Conservation (phyloP, 108 stramenopile species). For the Schizochytrium sp. region DNA sequence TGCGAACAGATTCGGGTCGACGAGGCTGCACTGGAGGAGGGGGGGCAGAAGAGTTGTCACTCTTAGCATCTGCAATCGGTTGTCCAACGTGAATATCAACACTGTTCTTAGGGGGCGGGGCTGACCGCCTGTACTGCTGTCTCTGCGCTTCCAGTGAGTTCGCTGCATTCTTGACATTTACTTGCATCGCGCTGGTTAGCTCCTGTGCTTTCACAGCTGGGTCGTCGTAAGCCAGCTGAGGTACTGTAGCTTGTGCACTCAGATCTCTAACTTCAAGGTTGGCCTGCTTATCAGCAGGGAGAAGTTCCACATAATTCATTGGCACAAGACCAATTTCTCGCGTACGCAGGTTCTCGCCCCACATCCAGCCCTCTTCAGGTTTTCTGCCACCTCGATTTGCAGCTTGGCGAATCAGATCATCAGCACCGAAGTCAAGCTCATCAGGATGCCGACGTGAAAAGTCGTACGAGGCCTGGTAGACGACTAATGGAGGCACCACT, state of each 20-base stretch:
- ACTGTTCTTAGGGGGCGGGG: neutral
- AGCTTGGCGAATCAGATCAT: neutral
- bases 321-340: conserved; percentile 44
- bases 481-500: neutral
- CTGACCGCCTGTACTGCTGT: neutral
- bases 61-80: neutral
- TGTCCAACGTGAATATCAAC: neutral
- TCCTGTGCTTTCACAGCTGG: neutral
- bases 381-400: conserved; percentile 20
- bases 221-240: neutral
- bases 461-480: neutral
- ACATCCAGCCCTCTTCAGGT: conserved; percentile 24
- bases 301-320: neutral
- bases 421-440: neutral
- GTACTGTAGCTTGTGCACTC: neutral
- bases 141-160: neutral
- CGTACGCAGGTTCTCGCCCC: conserved; percentile 27
- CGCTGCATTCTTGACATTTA: neutral
- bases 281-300: neutral
- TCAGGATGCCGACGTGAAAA: conserved; percentile 5
- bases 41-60: neutral
- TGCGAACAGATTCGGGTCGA: neutral
- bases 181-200: neutral
- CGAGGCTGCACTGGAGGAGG: neutral
- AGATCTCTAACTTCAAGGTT: neutral